Evolutionary conservation across 192 early-diverging fungal genomes (phyloP).

Genomic region (Podila horticola): DNA sequence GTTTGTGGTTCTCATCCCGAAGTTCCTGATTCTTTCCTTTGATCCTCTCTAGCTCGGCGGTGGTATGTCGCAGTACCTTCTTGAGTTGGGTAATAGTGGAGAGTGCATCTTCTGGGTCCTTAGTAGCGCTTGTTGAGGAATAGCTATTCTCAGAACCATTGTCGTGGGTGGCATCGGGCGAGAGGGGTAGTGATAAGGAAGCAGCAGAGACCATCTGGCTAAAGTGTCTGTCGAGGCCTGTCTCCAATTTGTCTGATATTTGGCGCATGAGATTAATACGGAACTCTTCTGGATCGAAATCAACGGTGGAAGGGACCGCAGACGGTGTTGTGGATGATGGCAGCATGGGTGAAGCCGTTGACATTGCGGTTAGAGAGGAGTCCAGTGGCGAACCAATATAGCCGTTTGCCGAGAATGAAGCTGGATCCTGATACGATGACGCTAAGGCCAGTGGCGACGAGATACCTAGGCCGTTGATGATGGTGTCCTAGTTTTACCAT

Average conservation of each 20-base stretch:
- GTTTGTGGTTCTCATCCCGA: slow-evolving; percentile 3
- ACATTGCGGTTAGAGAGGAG: neutral
- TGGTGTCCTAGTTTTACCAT: neutral
- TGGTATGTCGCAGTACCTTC: neutral
- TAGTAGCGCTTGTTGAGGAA: neutral
- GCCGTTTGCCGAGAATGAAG: neutral
- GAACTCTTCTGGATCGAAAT: slow-evolving; percentile 23
- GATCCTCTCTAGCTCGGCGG: slow-evolving; percentile 3
- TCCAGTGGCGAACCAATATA: neutral
- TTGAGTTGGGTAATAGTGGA: slow-evolving; percentile 5
- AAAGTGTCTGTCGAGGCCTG: slow-evolving; percentile 18
- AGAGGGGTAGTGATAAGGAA: slow-evolving; percentile 4
- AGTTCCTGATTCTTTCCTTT: slow-evolving; percentile 21
- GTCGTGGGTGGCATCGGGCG: slow-evolving; percentile 1
- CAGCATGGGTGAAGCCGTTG: slow-evolving; percentile 1
- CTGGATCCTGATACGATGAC: neutral
- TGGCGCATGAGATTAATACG: slow-evolving; percentile 18
- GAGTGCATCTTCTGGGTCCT: neutral
- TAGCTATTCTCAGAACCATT: neutral
- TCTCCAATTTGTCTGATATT: slow-evolving; percentile 19
- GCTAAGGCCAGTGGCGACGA: neutral
- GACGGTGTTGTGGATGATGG: neutral
- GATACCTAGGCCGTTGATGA: slow-evolving; percentile 21
- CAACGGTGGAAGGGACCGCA: neutral
- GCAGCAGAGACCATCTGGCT: slow-evolving; percentile 12